phyloP scores from a whole-genome alignment of 371 early-diverging fungal genomes.

The Coemansia sp. region DNA sequence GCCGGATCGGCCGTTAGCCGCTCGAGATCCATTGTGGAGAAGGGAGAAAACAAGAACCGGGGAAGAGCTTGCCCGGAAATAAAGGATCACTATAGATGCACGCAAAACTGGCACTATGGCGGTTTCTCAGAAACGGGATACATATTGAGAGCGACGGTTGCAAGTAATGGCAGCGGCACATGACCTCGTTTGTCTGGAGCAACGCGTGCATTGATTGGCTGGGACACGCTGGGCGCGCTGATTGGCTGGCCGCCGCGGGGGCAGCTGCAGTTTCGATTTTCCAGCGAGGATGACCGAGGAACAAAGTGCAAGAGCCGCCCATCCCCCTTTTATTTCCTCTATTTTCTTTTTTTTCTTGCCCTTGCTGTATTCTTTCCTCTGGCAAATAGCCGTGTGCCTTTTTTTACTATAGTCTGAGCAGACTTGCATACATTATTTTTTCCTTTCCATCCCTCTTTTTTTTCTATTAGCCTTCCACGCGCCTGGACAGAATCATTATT shows the following conservation, averaged over 20 bases:
- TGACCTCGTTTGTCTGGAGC: background rate
- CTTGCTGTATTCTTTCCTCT: background rate
- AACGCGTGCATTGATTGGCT: slow-evolving; percentile 1
- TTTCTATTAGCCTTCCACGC: background rate
- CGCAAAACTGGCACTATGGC: too few species aligned
- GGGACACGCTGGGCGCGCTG: background rate
- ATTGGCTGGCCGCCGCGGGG: slow-evolving; percentile 11
- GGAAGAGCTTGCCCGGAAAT: too few species aligned
- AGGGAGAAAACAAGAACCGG: background rate
- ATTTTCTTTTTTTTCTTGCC: background rate
- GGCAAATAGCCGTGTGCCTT: background rate
- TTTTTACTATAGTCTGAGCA: slow-evolving; percentile 9
- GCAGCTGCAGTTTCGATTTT: slow-evolving; percentile 25
- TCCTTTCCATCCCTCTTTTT: background rate
- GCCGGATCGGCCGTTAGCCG: slow-evolving; percentile 6
- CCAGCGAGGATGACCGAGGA: background rate
- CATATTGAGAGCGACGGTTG: background rate
- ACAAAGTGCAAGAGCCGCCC: background rate
- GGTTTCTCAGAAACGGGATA: too few species aligned
- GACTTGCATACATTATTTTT: slow-evolving; percentile 1
- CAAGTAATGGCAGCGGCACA: slow-evolving; percentile 12
- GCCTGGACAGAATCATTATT: background rate
- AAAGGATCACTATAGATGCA: too few species aligned
- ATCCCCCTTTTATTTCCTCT: slow-evolving; percentile 10
- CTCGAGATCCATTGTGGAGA: slow-evolving; percentile 28